Evolutionary conservation across 2,329 filamentous ascomycete genomes (phyloP), one percentile per base, ranked within the genome.

Genomic region (Fusarium protoensiforme): DNA sequence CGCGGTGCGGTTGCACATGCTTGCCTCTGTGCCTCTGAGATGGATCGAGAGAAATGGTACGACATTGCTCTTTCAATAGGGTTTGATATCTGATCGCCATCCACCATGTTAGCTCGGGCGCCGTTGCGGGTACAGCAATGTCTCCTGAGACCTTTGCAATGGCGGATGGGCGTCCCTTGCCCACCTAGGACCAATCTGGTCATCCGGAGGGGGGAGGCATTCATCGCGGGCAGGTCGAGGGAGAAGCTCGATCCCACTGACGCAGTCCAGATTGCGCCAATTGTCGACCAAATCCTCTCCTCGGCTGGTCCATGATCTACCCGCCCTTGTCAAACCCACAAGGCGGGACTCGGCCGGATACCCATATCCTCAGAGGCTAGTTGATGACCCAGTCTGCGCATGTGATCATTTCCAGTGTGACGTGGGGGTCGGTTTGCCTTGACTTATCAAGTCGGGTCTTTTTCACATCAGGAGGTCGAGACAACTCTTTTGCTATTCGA

Each of bases 121-220:
- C 61, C 64, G 43, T 61, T 64, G 61, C 60, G 61, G 66, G 56
- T 66, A 72, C 43, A 33, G 48, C 48, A 53, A 53, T 36, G 97
- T 59, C 54, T 67, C 62, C 58, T 33, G 35, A 53, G 65, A 48
- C 51, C 56, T 41, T 24, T 31, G 39, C 35, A 39, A 43, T 6
- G n/a, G 38, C 38, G n/a, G 35, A 39, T 43, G 41, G 43, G 27
- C 24, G 16, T 59, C 20, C 18, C 33, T 58, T 31, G 9, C 38
- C 20, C 24, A 36, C 39, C 41, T 43, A 54, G 36, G 7, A 60
- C 57, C 24, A 60, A 46, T 27, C 36, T 35, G 68, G 51, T 41
- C 54, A 41, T 53, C 57, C 20, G 24, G 39, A 29, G 9, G 27
- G 27, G 48, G 27, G 27, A 53, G 48, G 14, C 46, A 58, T 11